Conservation (phyloP, 352 stramenopile genomes). For the Phytophthora quininea region DNA sequence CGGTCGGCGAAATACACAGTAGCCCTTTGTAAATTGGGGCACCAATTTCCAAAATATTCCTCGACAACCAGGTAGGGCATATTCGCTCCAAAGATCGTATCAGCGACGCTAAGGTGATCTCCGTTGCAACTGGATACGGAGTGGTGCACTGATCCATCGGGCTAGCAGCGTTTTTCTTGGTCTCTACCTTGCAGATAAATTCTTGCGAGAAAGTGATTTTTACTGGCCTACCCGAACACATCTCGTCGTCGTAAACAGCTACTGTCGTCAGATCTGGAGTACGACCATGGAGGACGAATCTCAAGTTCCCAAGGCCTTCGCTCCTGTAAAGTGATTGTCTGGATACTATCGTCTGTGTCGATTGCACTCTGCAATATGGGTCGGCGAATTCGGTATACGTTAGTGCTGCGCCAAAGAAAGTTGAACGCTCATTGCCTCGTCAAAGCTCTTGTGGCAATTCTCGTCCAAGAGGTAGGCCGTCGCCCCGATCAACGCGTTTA, state of each 20-base stretch:
- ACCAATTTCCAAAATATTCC: conserved; percentile 7
- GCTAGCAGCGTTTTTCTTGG: too few relatives aligned
- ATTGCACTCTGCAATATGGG: neutral
- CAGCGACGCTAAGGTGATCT: neutral
- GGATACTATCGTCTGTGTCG: neutral
- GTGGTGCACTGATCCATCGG: conserved; percentile 1
- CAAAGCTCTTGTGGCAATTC: conserved; percentile 2
- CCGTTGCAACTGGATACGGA: conserved; percentile 9
- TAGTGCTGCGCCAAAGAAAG: conserved; percentile 4
- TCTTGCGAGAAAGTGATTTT: conserved; percentile 8
- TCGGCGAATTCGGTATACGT: conserved; percentile 8
- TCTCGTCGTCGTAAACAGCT: conserved; percentile 2
- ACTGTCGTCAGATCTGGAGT: conserved; percentile 4
- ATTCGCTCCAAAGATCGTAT: conserved; percentile 3
- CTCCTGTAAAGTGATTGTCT: neutral
- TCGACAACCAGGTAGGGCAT: conserved; percentile 12
- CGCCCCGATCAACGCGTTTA: neutral
- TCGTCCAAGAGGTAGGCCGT: conserved; percentile 12
- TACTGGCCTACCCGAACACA: conserved; percentile 5
- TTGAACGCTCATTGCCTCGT: neutral
- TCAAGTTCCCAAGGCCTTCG: too few relatives aligned
- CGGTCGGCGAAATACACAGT: conserved; percentile 9
- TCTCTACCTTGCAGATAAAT: too few relatives aligned
- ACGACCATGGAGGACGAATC: conserved; percentile 3
- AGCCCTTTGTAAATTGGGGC: neutral